A percentile compares a stretch with the other conserved stretches of the same genome.
Conservation (phyloP, 2,329 filamentous ascomycete genomes). For the Ceratocystis smalleyi region DNA sequence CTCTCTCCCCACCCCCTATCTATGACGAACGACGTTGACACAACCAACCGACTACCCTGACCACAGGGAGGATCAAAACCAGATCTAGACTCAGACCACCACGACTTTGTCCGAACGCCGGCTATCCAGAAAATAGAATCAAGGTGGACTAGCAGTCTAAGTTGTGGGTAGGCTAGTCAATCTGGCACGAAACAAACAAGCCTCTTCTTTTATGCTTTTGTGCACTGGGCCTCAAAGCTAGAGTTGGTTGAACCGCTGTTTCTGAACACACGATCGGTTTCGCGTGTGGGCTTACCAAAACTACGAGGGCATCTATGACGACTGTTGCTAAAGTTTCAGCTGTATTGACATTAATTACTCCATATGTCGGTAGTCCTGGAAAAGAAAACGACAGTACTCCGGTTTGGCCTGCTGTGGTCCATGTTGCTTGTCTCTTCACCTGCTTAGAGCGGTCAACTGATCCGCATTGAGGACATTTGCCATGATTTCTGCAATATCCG, state of each 20-base stretch:
- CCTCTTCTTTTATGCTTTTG: neutral
- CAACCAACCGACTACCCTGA: neutral
- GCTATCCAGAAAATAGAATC: neutral
- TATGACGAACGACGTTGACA: neutral
- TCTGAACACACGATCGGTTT: slow-evolving; percentile 5
- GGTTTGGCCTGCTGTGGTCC: too few species aligned
- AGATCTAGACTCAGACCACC: neutral
- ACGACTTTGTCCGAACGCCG: neutral
- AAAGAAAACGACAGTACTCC: too few species aligned
- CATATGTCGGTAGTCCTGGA: too few species aligned
- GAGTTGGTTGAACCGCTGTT: neutral
- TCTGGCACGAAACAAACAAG: neutral
- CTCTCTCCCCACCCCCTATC: neutral
- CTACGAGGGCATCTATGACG: neutral
- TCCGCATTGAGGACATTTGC: too few species aligned
- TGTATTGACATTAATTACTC: neutral
- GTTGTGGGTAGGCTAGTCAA: neutral
- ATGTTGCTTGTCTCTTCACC: too few species aligned
- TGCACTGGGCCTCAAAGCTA: neutral
- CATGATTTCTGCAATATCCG: neutral
- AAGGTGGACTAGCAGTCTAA: neutral
- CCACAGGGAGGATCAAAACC: neutral
- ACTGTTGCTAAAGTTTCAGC: neutral
- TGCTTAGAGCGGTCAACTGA: too few species aligned
- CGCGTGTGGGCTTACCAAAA: neutral